Conservation (phyloP, 2,329 filamentous ascomycete species). For the Hypoxylon sp. region DNA sequence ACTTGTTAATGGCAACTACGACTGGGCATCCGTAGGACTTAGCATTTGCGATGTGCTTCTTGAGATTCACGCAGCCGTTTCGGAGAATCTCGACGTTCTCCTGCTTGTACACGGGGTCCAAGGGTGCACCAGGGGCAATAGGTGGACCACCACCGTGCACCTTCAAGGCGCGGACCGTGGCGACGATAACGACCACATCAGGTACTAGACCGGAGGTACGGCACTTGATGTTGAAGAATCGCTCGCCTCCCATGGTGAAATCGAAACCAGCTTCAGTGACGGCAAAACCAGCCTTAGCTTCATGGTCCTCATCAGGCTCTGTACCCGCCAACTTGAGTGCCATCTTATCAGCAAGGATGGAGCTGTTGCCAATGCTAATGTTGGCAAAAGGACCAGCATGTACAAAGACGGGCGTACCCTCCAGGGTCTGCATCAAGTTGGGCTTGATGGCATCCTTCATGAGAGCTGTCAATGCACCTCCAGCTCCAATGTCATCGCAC, state of each 20-base stretch:
- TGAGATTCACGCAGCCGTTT: slow-evolving; percentile 91
- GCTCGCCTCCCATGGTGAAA: slow-evolving; percentile 99
- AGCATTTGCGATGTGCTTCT: slow-evolving; percentile 95
- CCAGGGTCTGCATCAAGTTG: slow-evolving; percentile 97
- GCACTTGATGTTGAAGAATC: slow-evolving; percentile 99
- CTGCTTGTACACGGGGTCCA: slow-evolving; percentile 90
- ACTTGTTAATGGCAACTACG: slow-evolving; percentile 97
- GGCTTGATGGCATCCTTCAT: slow-evolving; percentile 99
- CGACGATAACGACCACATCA: slow-evolving; percentile 94
- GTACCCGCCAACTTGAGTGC: slow-evolving; percentile 96
- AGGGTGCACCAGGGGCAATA: slow-evolving; percentile 86
- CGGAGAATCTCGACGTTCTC: slow-evolving; percentile 95
- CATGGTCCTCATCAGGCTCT: slow-evolving; percentile 88
- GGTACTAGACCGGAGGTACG: slow-evolving; percentile 92
- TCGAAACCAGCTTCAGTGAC: slow-evolving; percentile 98
- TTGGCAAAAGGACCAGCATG: slow-evolving; percentile 98
- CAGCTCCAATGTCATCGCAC: slow-evolving; percentile 93
- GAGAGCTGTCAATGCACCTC: slow-evolving; percentile 90
- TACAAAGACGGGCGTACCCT: slow-evolving; percentile 97
- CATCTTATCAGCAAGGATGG: slow-evolving; percentile 93
- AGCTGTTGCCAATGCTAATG: slow-evolving; percentile 97
- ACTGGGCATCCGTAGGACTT: slow-evolving; percentile 92
- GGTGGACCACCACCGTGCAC: slow-evolving; percentile 97
- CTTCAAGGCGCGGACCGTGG: slow-evolving; percentile 95
- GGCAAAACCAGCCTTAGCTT: slow-evolving; percentile 88